Evolutionary conservation across 805 yeast species (phyloP), one percentile per base, ranked within the genome.

Genomic region (Ogataea haglerorum): DNA sequence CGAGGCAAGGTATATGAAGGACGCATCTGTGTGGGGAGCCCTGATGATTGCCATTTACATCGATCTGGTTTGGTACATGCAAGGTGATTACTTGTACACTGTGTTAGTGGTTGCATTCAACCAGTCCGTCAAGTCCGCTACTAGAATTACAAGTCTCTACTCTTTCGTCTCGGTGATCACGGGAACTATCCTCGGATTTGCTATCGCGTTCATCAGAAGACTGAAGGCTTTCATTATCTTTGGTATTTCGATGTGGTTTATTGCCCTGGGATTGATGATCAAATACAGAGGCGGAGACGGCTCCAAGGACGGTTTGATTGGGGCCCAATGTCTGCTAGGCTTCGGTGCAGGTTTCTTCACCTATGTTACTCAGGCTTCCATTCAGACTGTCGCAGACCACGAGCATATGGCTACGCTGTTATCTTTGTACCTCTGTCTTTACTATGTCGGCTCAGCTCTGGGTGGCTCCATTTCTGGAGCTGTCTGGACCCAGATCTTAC

Each of bases 11-110:
- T 67, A 82, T 46, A 57, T 85, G 54, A 76, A 68, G 43, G 85
- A 85, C 59, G 75, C 88, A 50, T 85, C 84, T 46, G 80, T 84
- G 23, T 81, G 86, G 83, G 66, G 86, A 10, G 84, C 90, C n/a
- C 54, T 82, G 43, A 54, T 68, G 22, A 70, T 82, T 46, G 82
- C 77, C 3, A 60, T 81, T 42, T 61, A 82, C 46, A 67, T 81
- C 44, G 75, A 81, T 62, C 72, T 80, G 54, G 67, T 80, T 39
- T 82, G 75, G 73, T 73, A 78, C 59, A 75, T 82, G 82, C 87
- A 82, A 37, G 76, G 78, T 45, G 85, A 79, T 51, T 85, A 72
- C 59, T 58, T 85, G 60, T 83, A 79, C 61, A 72, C 89, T 0
- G 82, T 82, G 16, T 65, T 85, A 45, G 52, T 77, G 33, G 85